Percentiles rank a stretch among this genome's conserved stretches.
phyloP scores from a whole-genome alignment of 2,329 filamentous ascomycete genomes.

The Penicillium sp. region DNA sequence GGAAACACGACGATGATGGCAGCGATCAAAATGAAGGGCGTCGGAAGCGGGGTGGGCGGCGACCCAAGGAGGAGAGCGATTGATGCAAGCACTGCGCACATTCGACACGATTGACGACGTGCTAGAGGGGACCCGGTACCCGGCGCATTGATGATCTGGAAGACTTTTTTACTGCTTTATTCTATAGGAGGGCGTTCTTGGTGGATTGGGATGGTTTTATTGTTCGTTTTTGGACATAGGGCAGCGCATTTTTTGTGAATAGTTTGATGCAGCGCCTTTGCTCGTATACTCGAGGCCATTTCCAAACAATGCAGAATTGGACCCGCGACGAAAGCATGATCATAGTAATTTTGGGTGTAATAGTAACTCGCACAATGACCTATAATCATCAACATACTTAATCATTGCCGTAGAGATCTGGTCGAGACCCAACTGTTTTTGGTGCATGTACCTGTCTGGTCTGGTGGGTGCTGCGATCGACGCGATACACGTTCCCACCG shows the following conservation, averaged over 20 bases:
- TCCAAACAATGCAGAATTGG: neutral
- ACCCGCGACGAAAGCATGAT: neutral
- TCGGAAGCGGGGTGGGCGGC: constrained; percentile 46
- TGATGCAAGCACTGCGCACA: constrained; percentile 19
- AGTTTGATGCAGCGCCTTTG: constrained; percentile 17
- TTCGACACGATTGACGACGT: constrained; percentile 23
- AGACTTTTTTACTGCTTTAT: constrained; percentile 4
- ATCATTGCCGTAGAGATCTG: too few species aligned
- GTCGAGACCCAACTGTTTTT: neutral
- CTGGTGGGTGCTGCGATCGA: constrained; percentile 14
- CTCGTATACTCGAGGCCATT: neutral
- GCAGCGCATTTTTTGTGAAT: constrained; percentile 27
- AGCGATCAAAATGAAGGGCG: constrained; percentile 52
- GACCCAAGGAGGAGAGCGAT: constrained; percentile 45
- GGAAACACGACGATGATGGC: constrained; percentile 47
- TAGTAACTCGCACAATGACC: neutral
- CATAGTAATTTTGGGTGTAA: neutral
- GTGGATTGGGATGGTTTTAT: constrained; percentile 11
- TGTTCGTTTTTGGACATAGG: constrained; percentile 3
- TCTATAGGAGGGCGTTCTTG: constrained; percentile 17
- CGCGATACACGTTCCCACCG: constrained; percentile 19
- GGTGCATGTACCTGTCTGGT: neutral
- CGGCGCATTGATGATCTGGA: constrained; percentile 22
- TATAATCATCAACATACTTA: neutral
- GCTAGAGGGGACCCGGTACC: constrained; percentile 23